Base-by-base conservation (phyloP, 805 yeast species). In the Candida vartiovaarae region DNA sequence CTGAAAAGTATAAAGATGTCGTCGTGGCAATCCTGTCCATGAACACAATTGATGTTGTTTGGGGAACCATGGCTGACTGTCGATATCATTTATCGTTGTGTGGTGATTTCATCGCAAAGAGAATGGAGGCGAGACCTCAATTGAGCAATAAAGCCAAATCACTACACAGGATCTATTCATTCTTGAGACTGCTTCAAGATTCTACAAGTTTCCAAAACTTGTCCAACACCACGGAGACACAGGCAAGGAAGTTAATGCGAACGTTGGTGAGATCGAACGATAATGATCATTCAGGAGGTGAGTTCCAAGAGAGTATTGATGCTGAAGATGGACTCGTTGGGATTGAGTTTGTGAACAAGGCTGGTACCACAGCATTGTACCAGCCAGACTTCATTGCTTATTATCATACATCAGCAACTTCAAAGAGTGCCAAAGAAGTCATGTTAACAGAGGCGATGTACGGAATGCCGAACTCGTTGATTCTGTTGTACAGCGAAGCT, bases 41-140 rank as follows among this genome's bases (percentile, higher is more conserved):
- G 95, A 86, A 82, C 39, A 80, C 90, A 6, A 84, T 88, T 41
- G 95, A 88, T 64, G 81, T 86, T 41, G 90, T 86, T 11, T 84
- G 95, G 87, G 95, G 96, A 3, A 80, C 91, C 1, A 84, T 85
- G 90, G 81, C 84, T 43, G 93, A 84, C 52, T 86, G 95, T 56
- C 79, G 78, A 49, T 74, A 80, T 45, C 86, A 86, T 63, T 68
- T 88, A 42, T 75, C 78, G 43, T 78, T 88, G 54, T 84, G 95
- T 65, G 91, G 86, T 48, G 75, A 74, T 44, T 81, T 85, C 44
- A 82, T 88, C 26, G 75, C 77, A 31, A 74, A 78, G 51, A 78
- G 91, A 55, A 80, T 82, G 81, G 67, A 67, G 36, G 72, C 68
- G 42, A 77, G 88, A 57, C 76, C 81, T 53, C 76, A 75, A 48